Conservation (phyloP, 192 early-diverging fungal genomes). For the Backusella luteola region DNA sequence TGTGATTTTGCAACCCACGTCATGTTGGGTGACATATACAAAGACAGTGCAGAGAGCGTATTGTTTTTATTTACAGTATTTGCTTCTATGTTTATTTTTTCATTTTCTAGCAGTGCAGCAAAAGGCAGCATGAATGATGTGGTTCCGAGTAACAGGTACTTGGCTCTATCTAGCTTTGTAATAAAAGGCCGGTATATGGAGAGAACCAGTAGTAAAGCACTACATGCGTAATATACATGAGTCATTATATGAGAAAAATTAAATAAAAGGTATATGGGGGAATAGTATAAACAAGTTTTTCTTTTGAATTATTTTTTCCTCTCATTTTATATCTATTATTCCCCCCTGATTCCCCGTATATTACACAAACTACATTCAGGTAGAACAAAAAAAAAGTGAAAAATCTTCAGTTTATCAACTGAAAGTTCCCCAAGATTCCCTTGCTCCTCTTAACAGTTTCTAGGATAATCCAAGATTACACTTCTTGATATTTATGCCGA, state of each 20-base stretch:
- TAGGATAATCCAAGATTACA: not conserved
- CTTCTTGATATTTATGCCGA: not conserved
- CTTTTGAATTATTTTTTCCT: not conserved
- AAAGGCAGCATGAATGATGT: conserved; percentile 42
- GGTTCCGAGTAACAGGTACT: conserved; percentile 14
- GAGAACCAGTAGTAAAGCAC: not conserved
- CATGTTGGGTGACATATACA: conserved; percentile 26
- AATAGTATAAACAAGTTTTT: not conserved
- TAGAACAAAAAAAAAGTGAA: not conserved
- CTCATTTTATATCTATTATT: too few relatives aligned
- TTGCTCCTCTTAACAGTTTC: too few relatives aligned
- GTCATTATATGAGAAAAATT: not conserved
- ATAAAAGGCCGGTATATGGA: conserved; percentile 38
- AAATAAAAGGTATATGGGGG: not conserved
- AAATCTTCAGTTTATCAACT: too few relatives aligned
- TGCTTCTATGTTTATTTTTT: conserved; percentile 36
- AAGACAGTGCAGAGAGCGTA: conserved; percentile 14
- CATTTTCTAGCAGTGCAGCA: not conserved
- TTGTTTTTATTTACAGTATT: conserved; percentile 27
- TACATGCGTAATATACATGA: conserved; percentile 2
- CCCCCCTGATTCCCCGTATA: too few relatives aligned
- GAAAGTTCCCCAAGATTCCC: too few relatives aligned
- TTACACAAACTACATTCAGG: not conserved
- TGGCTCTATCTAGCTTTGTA: conserved; percentile 27
- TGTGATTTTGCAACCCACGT: conserved; percentile 34